Conservation (phyloP, 306 rosid genomes). For the Lathyrus oleraceus region DNA sequence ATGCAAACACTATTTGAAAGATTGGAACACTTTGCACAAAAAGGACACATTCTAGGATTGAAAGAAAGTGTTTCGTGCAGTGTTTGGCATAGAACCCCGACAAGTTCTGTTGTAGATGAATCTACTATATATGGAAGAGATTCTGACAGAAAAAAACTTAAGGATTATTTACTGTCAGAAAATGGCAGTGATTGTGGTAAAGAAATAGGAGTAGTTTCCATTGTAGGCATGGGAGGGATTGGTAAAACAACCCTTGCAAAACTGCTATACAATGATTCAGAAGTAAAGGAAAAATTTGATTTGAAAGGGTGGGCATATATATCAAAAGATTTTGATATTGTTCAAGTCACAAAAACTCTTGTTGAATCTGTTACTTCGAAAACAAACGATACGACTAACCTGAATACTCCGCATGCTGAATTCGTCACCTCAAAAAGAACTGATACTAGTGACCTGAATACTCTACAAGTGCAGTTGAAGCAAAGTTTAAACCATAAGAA, state of each 20-base stretch:
- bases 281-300: conserved; percentile 18
- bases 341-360: conserved; percentile 28
- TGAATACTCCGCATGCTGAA: neutral
- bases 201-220: conserved; percentile 14
- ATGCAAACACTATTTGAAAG: conserved; percentile 31
- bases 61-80: conserved; percentile 28
- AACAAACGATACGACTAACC: neutral
- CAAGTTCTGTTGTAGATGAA: conserved; percentile 50
- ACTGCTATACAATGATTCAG: conserved; percentile 27
- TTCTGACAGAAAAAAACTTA: conserved; percentile 37
- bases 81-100: conserved; percentile 14
- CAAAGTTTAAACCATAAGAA: conserved; percentile 33
- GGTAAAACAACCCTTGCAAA: conserved; percentile 48
- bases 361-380: conserved; percentile 30
- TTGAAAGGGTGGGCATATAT: conserved; percentile 35
- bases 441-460: neutral
- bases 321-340: conserved; percentile 44
- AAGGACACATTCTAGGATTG: conserved; percentile 43
- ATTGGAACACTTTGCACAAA: conserved; percentile 38
- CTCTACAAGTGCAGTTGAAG: conserved; percentile 31
- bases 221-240: conserved; percentile 25
- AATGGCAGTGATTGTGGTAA: neutral
- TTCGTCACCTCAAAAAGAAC: neutral
- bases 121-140: conserved; percentile 38
- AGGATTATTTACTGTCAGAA: conserved; percentile 19